phyloP scores from a whole-genome alignment of 2,329 filamentous ascomycete genomes.

The Paramyrothecium roridum region DNA sequence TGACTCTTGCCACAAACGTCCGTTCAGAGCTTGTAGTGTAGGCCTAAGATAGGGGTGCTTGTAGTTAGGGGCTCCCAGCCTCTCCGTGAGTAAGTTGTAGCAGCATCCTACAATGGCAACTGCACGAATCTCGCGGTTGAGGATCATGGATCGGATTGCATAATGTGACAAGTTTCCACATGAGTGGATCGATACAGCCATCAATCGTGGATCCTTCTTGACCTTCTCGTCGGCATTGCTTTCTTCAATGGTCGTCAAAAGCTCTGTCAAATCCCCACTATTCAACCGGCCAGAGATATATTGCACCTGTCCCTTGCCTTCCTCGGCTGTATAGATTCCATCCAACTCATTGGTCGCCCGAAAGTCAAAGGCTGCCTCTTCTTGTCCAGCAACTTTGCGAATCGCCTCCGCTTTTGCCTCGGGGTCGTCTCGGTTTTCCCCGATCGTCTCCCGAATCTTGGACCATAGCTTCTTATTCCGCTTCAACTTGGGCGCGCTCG shows the following conservation, averaged over 20 bases:
- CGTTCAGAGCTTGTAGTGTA: constrained; percentile 63
- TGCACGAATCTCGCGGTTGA: constrained; percentile 83
- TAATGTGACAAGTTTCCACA: constrained; percentile 98
- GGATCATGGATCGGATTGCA: constrained; percentile 77
- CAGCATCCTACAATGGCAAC: constrained; percentile 97
- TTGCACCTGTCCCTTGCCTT: constrained; percentile 68
- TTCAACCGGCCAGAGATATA: constrained; percentile 75
- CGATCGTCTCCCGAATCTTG: constrained; percentile 39
- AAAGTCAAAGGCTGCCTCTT: constrained; percentile 33
- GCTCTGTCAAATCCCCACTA: constrained; percentile 67
- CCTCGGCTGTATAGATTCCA: constrained; percentile 50
- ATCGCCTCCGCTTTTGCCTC: constrained; percentile 27
- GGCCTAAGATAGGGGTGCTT: constrained; percentile 78
- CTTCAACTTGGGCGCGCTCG: constrained; percentile 68
- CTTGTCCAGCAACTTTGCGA: constrained; percentile 27
- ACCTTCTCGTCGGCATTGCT: constrained; percentile 12
- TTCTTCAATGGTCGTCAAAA: constrained; percentile 58
- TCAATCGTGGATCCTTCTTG: constrained; percentile 50
- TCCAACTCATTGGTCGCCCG: constrained; percentile 46
- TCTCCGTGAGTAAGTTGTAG: constrained; percentile 94
- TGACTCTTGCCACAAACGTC: constrained; percentile 65
- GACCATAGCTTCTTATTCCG: constrained; percentile 80
- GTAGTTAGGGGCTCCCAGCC: constrained; percentile 80
- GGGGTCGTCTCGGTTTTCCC: constrained; percentile 36
- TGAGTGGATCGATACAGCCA: constrained; percentile 94